Base-by-base conservation (phyloP, 805 yeast species). In the Zygosaccharomyces kombuchaensis region DNA sequence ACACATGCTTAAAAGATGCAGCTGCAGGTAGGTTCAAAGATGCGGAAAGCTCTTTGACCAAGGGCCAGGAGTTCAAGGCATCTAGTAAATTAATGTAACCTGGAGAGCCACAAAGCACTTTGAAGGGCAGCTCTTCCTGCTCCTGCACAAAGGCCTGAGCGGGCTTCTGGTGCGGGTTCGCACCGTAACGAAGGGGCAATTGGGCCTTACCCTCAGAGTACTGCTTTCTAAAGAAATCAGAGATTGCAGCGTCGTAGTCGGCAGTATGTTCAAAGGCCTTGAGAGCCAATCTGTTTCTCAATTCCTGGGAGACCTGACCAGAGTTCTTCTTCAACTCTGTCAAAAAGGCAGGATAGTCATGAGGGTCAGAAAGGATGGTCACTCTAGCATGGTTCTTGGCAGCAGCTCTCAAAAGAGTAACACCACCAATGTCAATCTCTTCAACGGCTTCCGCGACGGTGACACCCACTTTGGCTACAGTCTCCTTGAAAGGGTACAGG, bases 201-300 rank as follows among this genome's bases (percentile, higher is more conserved):
- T 91, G 98, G 45, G 93, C 78, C 39, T 72, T 74, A 66, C 82
- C 85, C 73, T 91, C 98, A 41, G 96, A 79, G 75, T 93, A 93
- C 72, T 88, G 90, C 74, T 89, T 93, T 76, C 99, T 83, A 81
- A 93, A 93, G 69, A 88, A 93, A 73, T 93, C 99, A 47, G 96
- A 80, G 64, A 93, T 93, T 46, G 96, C 87, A 48, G 89, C 80
- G 68, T 93, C 99, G 72, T 93, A 93, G 70, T 89, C 96, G 47
- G 99, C 97, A 46, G 99, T 93, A 71, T 87, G 96, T 74, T 93
- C 98, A 62, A 93, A 93, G 36, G 99, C 99, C 75, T 91, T 91
- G 66, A 91, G 77, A 30, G 99, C 98, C 56, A 87, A 80, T 54
- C 73, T 78, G 72, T 91, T 86, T 72, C 89, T 83, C 47, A 90